phyloP scores from a whole-genome alignment of 805 yeast species.

The Candida glaebosa region DNA sequence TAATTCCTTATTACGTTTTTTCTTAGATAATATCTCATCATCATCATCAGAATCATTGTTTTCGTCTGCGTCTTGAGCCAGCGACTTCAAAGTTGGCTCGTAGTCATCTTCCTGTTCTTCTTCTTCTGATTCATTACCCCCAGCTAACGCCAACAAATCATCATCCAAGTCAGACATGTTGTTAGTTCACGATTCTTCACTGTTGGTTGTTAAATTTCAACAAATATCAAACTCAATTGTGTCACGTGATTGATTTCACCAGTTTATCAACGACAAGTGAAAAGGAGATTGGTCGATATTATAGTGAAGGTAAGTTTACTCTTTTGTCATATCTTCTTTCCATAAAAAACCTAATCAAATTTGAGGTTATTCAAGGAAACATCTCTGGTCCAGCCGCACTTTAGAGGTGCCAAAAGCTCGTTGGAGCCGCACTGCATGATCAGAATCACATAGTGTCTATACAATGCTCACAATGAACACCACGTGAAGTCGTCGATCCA shows the following conservation, averaged over 20 bases:
- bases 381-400: too few species aligned
- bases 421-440: too few species aligned
- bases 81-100: conserved; percentile 5
- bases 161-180: conserved; percentile 84
- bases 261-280: not conserved
- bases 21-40: conserved; percentile 5
- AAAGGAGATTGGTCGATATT: not conserved
- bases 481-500: too few species aligned
- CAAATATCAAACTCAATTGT: not conserved
- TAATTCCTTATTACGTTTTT: conserved; percentile 12
- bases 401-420: too few species aligned
- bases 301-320: too few species aligned
- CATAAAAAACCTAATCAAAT: too few species aligned
- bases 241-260: not conserved
- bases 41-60: conserved; percentile 22
- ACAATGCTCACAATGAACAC: too few species aligned
- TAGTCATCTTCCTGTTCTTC: conserved; percentile 30
- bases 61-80: conserved; percentile 12
- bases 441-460: too few species aligned
- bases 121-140: conserved; percentile 35
- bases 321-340: too few species aligned
- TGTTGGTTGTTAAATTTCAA: not conserved
- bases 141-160: conserved; percentile 94
- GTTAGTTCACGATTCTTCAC: not conserved
- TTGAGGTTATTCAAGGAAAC: too few species aligned